Evolutionary conservation across 78 protist species (phyloP).

Genomic region (Dictyostelium brefeldianum): DNA sequence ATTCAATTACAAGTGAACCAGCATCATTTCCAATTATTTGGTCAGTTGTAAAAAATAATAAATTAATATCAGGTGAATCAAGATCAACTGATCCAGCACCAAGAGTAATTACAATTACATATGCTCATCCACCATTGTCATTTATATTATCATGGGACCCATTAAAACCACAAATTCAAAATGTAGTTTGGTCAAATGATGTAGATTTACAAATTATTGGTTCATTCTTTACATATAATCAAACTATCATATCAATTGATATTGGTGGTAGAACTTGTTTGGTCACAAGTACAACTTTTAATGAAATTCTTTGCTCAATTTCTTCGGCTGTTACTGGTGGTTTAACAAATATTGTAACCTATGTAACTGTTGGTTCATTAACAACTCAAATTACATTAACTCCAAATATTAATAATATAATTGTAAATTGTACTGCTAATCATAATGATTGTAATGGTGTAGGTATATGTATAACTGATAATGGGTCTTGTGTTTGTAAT

Average conservation of each 20-base stretch:
- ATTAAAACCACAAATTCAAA: too few species aligned
- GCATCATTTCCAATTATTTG: too few species aligned
- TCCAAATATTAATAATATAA: background rate
- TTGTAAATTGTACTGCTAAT: background rate
- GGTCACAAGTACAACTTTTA: background rate
- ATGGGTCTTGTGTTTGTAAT: background rate
- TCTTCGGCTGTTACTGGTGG: background rate
- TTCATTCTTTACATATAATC: background rate
- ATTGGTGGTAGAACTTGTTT: background rate
- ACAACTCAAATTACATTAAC: constrained; percentile 1
- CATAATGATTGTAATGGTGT: background rate
- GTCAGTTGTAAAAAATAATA: too few species aligned
- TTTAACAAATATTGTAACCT: background rate
- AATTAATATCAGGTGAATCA: too few species aligned
- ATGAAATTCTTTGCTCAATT: background rate
- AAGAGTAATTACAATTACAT: too few species aligned
- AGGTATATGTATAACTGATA: background rate
- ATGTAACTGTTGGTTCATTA: background rate
- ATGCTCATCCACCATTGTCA: too few species aligned
- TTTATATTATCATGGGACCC: too few species aligned
- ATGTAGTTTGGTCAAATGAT: background rate
- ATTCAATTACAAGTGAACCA: too few species aligned
- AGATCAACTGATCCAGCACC: too few species aligned
- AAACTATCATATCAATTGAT: background rate
- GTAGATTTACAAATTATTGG: background rate